Evolutionary conservation across 257 asterid species (phyloP).

Genomic region (Knoxia roxburghii): DNA sequence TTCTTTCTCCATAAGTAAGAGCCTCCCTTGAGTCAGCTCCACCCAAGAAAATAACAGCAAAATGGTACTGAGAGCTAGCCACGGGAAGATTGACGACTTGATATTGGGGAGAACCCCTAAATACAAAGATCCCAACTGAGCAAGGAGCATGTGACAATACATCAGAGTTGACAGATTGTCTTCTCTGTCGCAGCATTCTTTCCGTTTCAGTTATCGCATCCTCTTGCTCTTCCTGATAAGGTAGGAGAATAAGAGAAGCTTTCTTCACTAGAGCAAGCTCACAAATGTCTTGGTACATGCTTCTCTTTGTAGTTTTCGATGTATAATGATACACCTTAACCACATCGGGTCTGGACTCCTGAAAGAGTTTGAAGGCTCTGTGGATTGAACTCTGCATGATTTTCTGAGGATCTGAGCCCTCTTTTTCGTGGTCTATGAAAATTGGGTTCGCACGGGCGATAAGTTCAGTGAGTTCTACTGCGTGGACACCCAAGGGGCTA

Average conservation of each 20-base stretch:
- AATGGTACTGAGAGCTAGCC: constrained; percentile 24
- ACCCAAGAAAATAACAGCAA: constrained; percentile 64
- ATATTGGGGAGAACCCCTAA: constrained; percentile 19
- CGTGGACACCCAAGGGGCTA: constrained; percentile 46
- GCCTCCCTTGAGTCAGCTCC: constrained; percentile 87
- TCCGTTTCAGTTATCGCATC: constrained; percentile 11
- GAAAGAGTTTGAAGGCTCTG: constrained; percentile 46
- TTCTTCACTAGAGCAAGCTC: constrained; percentile 56
- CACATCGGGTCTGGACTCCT: constrained; percentile 30
- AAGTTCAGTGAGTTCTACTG: constrained; percentile 54
- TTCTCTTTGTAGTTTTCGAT: constrained; percentile 41
- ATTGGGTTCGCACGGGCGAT: constrained; percentile 54
- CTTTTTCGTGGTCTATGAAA: constrained; percentile 51
- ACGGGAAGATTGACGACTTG: constrained; percentile 7
- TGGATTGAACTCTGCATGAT: constrained; percentile 28
- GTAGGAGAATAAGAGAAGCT: constrained; percentile 53
- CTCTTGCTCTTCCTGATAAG: constrained; percentile 23
- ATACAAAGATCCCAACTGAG: constrained; percentile 62
- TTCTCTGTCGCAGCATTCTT: constrained; percentile 12
- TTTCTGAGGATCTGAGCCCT: constrained; percentile 16
- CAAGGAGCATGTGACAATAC: constrained; percentile 72
- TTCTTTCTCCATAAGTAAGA: constrained; percentile 52
- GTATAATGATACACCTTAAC: constrained; percentile 44
- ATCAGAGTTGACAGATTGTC: constrained; percentile 29
- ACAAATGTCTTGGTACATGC: constrained; percentile 73